Evolutionary conservation across 169 alveolate species (phyloP).

Genomic region (Cardiosporidium cionae): DNA sequence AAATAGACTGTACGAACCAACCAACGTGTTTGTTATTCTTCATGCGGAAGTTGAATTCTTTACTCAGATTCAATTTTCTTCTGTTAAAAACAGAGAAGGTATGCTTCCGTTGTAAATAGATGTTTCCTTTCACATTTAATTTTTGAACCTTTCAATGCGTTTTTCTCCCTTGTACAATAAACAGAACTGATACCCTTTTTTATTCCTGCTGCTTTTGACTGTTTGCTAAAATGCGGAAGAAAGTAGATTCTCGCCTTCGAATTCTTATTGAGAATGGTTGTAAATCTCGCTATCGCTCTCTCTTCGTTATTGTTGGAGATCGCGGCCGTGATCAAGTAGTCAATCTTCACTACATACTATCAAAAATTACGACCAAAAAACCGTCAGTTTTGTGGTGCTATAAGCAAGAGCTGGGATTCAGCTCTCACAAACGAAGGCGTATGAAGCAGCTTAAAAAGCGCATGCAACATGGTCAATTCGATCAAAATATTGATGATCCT

Average conservation of each 20-base stretch:
- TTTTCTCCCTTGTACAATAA: too few relatives aligned
- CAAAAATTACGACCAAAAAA: constrained; percentile 39
- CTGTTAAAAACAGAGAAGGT: too few relatives aligned
- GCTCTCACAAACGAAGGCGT: constrained; percentile 90
- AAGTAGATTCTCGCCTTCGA: constrained; percentile 87
- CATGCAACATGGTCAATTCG: constrained; percentile 84
- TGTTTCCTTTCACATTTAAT: too few relatives aligned
- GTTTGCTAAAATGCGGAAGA: constrained; percentile 85
- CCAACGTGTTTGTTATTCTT: too few relatives aligned
- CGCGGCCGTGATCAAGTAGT: constrained; percentile 90
- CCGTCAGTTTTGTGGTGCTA: constrained; percentile 97
- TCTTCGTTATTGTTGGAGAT: constrained; percentile 94
- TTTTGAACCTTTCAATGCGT: too few relatives aligned
- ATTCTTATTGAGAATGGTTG: constrained; percentile 85
- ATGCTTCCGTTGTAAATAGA: too few relatives aligned
- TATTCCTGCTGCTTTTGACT: too few relatives aligned
- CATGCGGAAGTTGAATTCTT: too few relatives aligned
- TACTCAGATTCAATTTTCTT: too few relatives aligned
- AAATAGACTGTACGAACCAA: too few relatives aligned
- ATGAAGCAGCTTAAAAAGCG: constrained; percentile 83
- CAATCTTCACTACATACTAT: constrained; percentile 66
- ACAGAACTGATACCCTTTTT: too few relatives aligned
- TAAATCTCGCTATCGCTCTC: constrained; percentile 75
- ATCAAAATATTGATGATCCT: constrained; percentile 89
- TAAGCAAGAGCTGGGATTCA: constrained; percentile 93